Conservation (phyloP, 257 asterid species). For the Jacaranda mimosifolia region DNA sequence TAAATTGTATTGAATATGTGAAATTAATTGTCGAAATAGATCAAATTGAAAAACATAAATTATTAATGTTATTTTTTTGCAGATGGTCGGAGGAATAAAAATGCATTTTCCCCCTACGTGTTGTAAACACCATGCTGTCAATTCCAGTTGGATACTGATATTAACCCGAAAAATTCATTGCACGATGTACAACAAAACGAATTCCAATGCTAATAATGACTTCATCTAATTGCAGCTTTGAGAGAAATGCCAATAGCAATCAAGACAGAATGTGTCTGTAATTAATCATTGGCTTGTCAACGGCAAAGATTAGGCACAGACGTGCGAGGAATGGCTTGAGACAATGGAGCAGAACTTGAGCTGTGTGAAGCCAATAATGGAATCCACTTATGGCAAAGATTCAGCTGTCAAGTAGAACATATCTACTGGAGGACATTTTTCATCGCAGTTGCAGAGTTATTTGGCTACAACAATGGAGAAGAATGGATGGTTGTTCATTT, state of each 20-base stretch:
- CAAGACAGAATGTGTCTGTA: no score
- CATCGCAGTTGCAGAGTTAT: conserved; percentile 86
- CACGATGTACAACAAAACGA: no score
- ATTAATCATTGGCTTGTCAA: conserved; percentile 96
- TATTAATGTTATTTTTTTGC: no score
- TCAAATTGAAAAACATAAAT: no score
- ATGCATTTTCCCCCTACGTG: no score
- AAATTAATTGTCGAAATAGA: no score
- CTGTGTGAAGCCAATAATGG: conserved; percentile 77
- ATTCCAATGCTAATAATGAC: background rate
- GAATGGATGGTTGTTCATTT: conserved; percentile 93
- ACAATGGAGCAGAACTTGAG: conserved; percentile 71
- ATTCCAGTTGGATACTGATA: no score
- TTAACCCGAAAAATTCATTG: no score
- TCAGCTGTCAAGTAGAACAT: conserved; percentile 87
- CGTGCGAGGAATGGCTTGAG: conserved; percentile 95
- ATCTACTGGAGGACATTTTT: conserved; percentile 94
- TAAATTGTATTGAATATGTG: no score
- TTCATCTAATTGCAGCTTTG: conserved; percentile 63
- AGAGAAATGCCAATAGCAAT: conserved; percentile 89
- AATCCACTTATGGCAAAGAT: conserved; percentile 87
- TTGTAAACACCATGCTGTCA: no score
- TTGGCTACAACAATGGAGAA: conserved; percentile 81
- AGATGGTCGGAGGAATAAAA: no score
- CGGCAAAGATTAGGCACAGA: conserved; percentile 85